Percentiles rank a stretch among this genome's conserved stretches.
These are phyloP conservation scores for Fusarium longipes DNA, from an alignment of 2,329 filamentous ascomycete genomes.

Conservation along the genomic window DNA sequence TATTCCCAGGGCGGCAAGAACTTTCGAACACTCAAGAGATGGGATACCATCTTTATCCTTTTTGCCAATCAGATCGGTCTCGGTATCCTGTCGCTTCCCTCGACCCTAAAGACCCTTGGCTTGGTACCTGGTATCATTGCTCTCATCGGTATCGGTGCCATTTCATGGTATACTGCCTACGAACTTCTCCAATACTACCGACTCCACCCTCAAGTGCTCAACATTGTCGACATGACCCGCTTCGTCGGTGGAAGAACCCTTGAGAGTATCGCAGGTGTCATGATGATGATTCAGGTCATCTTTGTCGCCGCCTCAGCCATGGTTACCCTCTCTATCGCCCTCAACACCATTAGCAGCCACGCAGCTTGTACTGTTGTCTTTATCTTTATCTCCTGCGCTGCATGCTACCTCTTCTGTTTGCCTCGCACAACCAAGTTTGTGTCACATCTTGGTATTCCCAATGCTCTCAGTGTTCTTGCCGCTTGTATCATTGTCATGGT, in stretches of 20 bases:
- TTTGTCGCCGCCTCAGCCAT: conserved; percentile 36
- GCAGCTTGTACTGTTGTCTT: conserved; percentile 31
- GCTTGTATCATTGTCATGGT: conserved; percentile 37
- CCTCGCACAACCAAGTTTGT: conserved; percentile 37
- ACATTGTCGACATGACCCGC: conserved; percentile 75
- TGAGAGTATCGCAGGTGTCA: conserved; percentile 19
- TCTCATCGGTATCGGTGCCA: conserved; percentile 71
- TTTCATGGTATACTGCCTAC: conserved; percentile 68
- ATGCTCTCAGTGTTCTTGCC: conserved; percentile 29
- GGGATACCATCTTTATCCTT: conserved; percentile 42
- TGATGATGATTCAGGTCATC: conserved; percentile 41
- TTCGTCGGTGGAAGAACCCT: conserved; percentile 53
- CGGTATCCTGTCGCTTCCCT: conserved; percentile 72
- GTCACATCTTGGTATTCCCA: conserved; percentile 23
- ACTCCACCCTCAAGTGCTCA: conserved; percentile 72
- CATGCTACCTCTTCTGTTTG: conserved; percentile 24
- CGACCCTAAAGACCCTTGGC: conserved; percentile 73
- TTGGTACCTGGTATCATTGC: conserved; percentile 74
- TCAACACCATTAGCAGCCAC: conserved; percentile 35
- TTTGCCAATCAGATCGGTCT: conserved; percentile 45
- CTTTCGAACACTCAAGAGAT: conserved; percentile 40
- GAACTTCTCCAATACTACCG: conserved; percentile 72
- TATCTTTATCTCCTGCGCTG: conserved; percentile 22
- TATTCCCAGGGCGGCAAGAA: conserved; percentile 41
- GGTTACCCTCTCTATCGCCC: conserved; percentile 33